Percentiles rank a stretch among this genome's conserved stretches.
These are phyloP conservation scores for Camelina neglecta DNA, from an alignment of 345 rosid genomes.

Conservation along the genomic window DNA sequence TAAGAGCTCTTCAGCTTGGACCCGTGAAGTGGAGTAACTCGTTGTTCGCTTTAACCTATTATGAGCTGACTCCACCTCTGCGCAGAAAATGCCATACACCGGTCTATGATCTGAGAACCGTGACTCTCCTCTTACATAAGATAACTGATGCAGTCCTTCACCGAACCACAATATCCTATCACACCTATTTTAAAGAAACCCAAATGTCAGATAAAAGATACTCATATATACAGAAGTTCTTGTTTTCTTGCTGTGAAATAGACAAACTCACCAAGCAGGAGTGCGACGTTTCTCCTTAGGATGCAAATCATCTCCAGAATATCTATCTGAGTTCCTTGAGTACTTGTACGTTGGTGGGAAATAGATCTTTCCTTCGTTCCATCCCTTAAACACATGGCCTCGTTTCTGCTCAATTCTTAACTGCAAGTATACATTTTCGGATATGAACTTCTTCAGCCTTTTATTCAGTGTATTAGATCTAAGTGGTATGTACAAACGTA, in stretches of 20 bases:
- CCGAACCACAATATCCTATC: conserved; percentile 97
- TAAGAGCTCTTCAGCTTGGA: conserved; percentile 93
- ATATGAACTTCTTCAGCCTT: conserved; percentile 8
- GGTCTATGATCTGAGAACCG: conserved; percentile 98
- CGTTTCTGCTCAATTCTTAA: conserved; percentile 85
- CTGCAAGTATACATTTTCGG: conserved; percentile 50
- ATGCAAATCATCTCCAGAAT: conserved; percentile 88
- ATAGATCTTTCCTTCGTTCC: conserved; percentile 95
- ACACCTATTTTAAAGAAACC: conserved; percentile 58
- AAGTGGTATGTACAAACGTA: conserved; percentile 28
- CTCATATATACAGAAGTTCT: background rate
- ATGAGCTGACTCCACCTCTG: conserved; percentile 88
- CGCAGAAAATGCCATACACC: conserved; percentile 91
- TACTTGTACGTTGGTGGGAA: conserved; percentile 99
- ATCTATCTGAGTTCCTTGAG: conserved; percentile 96
- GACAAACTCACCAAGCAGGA: conserved; percentile 82
- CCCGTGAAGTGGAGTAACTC: conserved; percentile 79
- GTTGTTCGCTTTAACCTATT: conserved; percentile 73
- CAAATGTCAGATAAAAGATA: conserved; percentile 22
- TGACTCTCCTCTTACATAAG: conserved; percentile 94
- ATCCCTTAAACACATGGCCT: conserved; percentile 81
- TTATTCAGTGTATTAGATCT: conserved; percentile 5
- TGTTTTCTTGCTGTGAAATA: conserved; percentile 8
- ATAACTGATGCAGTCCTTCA: conserved; percentile 90
- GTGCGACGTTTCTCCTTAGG: conserved; percentile 97